Evolutionary conservation across 2,329 filamentous ascomycete genomes (phyloP).

Genomic region (Beauveria caledonica): DNA sequence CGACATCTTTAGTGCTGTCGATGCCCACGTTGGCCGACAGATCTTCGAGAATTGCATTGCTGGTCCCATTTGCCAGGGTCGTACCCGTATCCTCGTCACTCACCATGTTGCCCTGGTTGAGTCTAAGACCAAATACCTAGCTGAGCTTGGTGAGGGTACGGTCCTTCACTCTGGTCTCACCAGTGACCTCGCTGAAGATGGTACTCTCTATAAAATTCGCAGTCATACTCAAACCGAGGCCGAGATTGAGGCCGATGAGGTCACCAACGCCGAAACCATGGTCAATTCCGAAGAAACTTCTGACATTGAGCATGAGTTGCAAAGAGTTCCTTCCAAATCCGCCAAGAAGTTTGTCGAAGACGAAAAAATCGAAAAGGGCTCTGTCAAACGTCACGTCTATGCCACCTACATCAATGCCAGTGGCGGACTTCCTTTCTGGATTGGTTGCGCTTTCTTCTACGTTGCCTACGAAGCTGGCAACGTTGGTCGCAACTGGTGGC

Average conservation of each 20-base stretch:
- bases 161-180: constrained; percentile 57
- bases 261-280: constrained; percentile 32
- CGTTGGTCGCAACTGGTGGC: constrained; percentile 55
- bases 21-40: constrained; percentile 72
- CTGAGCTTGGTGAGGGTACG: constrained; percentile 62
- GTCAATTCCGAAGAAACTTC: constrained; percentile 48
- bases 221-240: constrained; percentile 41
- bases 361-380: constrained; percentile 62
- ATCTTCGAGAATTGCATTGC: constrained; percentile 70
- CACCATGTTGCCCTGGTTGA: constrained; percentile 69
- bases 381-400: constrained; percentile 62
- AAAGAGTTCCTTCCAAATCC: constrained; percentile 42
- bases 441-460: constrained; percentile 44
- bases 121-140: constrained; percentile 62
- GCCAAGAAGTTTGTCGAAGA: constrained; percentile 69
- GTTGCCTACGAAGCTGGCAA: constrained; percentile 44
- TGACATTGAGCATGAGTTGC: constrained; percentile 32
- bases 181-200: constrained; percentile 53
- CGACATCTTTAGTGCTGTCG: constrained; percentile 77
- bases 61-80: constrained; percentile 57
- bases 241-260: constrained; percentile 42
- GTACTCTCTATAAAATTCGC: constrained; percentile 48
- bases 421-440: constrained; percentile 56
- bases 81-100: constrained; percentile 72
- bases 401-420: constrained; percentile 56